Percentiles rank a stretch among this genome's conserved stretches.
These are phyloP conservation scores for Sclerotiophoma versabilis DNA, from an alignment of 2,329 filamentous ascomycete species.

Conservation along the genomic window DNA sequence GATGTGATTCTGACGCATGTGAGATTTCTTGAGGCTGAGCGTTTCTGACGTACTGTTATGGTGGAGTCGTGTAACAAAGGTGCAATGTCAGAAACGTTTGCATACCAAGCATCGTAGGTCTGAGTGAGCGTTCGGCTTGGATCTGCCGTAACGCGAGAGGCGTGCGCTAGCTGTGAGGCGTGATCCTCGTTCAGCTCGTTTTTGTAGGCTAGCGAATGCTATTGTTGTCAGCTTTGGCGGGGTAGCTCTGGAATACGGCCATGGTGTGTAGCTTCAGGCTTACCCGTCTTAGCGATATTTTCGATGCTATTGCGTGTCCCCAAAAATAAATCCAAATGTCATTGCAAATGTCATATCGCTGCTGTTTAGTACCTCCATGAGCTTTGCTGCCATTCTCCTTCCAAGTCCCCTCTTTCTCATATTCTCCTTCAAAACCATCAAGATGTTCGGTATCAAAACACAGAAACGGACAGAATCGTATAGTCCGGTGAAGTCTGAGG, in stretches of 20 bases:
- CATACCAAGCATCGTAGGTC: slow-evolving; percentile 1
- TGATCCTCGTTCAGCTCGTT: slow-evolving; percentile 13
- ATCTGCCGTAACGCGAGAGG: slow-evolving; percentile 29
- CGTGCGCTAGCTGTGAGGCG: slow-evolving; percentile 15
- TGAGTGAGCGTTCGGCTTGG: slow-evolving; percentile 8
- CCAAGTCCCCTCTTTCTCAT: background rate
- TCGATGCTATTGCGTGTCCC: background rate
- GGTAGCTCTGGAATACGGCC: slow-evolving; percentile 19
- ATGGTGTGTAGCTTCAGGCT: slow-evolving; percentile 17
- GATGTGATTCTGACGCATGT: background rate
- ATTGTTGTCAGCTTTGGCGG: slow-evolving; percentile 26
- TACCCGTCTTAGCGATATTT: slow-evolving; percentile 4
- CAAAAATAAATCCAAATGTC: slow-evolving; percentile 9
- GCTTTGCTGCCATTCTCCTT: background rate
- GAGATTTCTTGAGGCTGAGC: background rate
- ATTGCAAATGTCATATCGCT: background rate
- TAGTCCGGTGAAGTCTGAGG: slow-evolving; percentile 21
- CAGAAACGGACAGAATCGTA: slow-evolving; percentile 26
- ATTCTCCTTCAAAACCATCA: background rate
- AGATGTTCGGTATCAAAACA: slow-evolving; percentile 26
- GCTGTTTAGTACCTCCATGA: background rate
- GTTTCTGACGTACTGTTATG: background rate
- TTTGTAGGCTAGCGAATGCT: slow-evolving; percentile 8
- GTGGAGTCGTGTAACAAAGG: background rate
- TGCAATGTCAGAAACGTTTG: background rate